Base-by-base conservation (phyloP, 345 rosid species). In the Raphanus raphanistrum region DNA sequence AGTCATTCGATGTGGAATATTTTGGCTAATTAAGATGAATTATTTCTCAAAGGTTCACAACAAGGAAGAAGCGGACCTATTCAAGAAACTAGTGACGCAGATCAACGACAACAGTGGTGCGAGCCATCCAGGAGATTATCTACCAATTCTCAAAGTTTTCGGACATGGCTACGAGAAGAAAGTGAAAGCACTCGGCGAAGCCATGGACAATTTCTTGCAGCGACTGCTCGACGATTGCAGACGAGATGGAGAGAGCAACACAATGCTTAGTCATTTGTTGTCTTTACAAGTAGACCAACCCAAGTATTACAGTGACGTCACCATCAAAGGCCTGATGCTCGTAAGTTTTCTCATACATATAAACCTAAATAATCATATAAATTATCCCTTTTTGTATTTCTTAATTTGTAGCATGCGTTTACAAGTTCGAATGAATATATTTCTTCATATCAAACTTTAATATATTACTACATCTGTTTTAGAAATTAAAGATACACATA, bases 321-420 rank as follows among this genome's bases (percentile, higher is more conserved):
- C 83, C 76, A 87, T 88, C 73, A 88, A 88, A 74, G 90, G 88
- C 45, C 79, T 88, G 33, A 63, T 79, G 59, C 76, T 69, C 79
- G 89, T 86, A 69, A 68, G 80, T 66, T 57, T 12, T 35, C 64
- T 6, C 29, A 21, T 11, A 2, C 50, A 54, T 35, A 35, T 55
- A 33, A 33, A 71, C 41, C 58, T 63, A 35, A 13, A 8, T 32
- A 63, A 15, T 29, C 17, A 12, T 61, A 61, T 25, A 57, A 10
- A 4, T 26, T 1, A 25, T 26, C 15, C 3, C n/a, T 25, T 10
- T 25, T 26, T 57, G 27, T 57, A 13, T 57, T 9, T 57, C 62
- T 25, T 25, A 57, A 13, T 57, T 57, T 57, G 62, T 29, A 21
- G 6, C 3, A 57, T 9, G 5, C 62, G 31, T 25, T 25, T 26